Base-by-base conservation (phyloP, 176 grass and related monocot genomes). In the Themeda triandra region DNA sequence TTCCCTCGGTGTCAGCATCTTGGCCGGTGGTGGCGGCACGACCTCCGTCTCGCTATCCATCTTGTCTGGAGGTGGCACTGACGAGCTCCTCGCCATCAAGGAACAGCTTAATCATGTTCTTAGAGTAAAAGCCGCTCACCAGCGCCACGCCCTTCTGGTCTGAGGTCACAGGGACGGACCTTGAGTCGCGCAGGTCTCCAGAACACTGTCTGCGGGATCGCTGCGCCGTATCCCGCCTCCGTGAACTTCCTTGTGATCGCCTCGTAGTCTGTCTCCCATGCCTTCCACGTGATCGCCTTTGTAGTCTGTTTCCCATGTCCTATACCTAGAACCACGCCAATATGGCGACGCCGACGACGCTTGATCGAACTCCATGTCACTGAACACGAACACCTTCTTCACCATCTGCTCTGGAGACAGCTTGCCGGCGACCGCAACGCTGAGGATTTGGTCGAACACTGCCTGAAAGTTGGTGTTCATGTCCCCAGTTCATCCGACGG, bases 291-390 rank as follows among this genome's bases (percentile, higher is more conserved):
- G 13, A 13, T 46, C 5, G 37, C 15, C 17, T 19, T n/a, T 17
- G 48, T 48, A 48, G 42, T 45, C 13, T 46, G 45, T 46, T 3
- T 14, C 94, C 94, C 89, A 94, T 6, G 74, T 25, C 37, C 66
- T 84, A n/a, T n/a, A n/a, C n/a, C n/a, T n/a, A n/a, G n/a, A n/a
- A n/a, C n/a, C n/a, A n/a, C 41, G 4, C 48, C 15, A 51, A 51
- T 51, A 51, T 51, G 44, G 44, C 13, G 48, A 19, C 17, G 15
- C 17, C 48, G 49, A 54, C 28, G 92, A 93, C 36, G 91, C 94
- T 63, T 40, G 0, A 23, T 97, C 94, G 78, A 97, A 97, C 78
- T 97, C 94, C 94, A 97, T 92, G 82, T 97, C 91, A 33, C 89
- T 97, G 86, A 97, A 97, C 62, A 93, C 91, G 45, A 96, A 89